Conservation (phyloP, 2,329 filamentous ascomycete genomes). For the Pezicula radicicola region DNA sequence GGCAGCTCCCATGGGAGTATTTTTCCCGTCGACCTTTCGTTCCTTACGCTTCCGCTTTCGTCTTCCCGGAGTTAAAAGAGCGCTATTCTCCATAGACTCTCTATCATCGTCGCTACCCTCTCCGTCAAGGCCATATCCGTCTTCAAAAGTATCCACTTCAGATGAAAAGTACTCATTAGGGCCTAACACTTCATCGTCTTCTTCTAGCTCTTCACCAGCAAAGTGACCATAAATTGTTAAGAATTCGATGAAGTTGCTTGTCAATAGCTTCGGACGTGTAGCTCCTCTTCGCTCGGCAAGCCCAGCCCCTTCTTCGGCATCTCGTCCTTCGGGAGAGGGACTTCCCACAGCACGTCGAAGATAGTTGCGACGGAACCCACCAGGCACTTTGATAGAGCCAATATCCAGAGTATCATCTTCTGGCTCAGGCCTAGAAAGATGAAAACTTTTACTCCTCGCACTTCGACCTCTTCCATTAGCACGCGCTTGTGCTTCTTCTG, state of each 20-base stretch:
- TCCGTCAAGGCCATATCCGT: conserved; percentile 38
- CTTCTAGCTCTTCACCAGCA: conserved; percentile 92
- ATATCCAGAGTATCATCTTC: conserved; percentile 82
- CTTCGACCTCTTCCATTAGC: conserved; percentile 52
- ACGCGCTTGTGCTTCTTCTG: conserved; percentile 77
- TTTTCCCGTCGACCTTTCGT: conserved; percentile 71
- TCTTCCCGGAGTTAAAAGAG: conserved; percentile 73
- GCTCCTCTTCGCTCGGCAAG: conserved; percentile 33
- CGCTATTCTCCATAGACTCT: conserved; percentile 84
- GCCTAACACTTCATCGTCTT: conserved; percentile 85
- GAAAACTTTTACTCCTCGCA: conserved; percentile 86
- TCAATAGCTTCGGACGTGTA: conserved; percentile 65
- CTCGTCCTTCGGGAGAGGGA: conserved; percentile 42
- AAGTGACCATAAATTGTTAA: conserved; percentile 95
- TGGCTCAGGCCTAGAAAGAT: conserved; percentile 70
- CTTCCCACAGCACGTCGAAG: conserved; percentile 72
- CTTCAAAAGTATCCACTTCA: conserved; percentile 60
- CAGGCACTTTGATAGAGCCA: conserved; percentile 85
- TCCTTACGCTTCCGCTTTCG: conserved; percentile 74
- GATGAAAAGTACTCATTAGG: conserved; percentile 92
- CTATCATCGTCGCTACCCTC: conserved; percentile 61
- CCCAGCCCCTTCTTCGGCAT: conserved; percentile 31
- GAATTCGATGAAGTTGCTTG: conserved; percentile 94
- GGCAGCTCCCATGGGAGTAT: conserved; percentile 74
- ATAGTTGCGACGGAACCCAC: conserved; percentile 90